A percentile compares a stretch with the other conserved stretches of the same genome.
Evolutionary conservation across 2,329 filamentous ascomycete species (phyloP).

Genomic region (Stenocarpella maydis): DNA sequence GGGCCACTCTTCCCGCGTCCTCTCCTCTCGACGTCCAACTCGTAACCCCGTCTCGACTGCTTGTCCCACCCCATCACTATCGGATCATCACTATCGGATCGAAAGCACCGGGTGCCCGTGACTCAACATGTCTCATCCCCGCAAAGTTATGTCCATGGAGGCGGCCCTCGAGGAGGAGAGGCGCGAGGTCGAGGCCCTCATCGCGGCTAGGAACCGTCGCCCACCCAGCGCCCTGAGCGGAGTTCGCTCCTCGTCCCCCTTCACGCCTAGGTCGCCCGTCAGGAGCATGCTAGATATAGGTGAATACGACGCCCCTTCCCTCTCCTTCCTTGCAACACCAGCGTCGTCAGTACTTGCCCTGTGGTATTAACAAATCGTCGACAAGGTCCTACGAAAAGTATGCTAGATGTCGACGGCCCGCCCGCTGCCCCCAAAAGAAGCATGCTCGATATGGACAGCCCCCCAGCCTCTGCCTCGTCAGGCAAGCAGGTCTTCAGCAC

Average conservation of each 20-base stretch:
- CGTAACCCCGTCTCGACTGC: neutral
- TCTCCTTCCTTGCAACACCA: neutral
- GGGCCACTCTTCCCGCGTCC: neutral
- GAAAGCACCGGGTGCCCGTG: neutral
- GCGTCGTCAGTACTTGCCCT: too few species aligned
- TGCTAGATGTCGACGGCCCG: constrained; percentile 53
- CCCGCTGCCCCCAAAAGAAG: constrained; percentile 62
- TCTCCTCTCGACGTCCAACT: neutral
- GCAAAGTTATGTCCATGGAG: constrained; percentile 75
- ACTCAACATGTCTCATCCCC: constrained; percentile 34
- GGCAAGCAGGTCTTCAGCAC: constrained; percentile 58
- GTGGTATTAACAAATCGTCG: neutral
- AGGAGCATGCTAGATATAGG: constrained; percentile 73
- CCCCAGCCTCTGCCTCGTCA: constrained; percentile 48
- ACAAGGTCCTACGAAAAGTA: constrained; percentile 46
- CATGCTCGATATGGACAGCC: constrained; percentile 68
- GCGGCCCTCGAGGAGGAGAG: constrained; percentile 80
- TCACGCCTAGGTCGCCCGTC: constrained; percentile 70
- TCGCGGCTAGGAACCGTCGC: constrained; percentile 59
- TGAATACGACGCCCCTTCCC: constrained; percentile 47
- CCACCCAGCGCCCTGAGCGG: constrained; percentile 44
- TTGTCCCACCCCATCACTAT: constrained; percentile 2
- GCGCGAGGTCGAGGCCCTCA: constrained; percentile 73
- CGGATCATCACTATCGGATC: neutral
- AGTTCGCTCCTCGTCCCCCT: constrained; percentile 61